Base-by-base conservation (phyloP, 2,329 filamentous ascomycete genomes). In the Aspergillus nomiae region DNA sequence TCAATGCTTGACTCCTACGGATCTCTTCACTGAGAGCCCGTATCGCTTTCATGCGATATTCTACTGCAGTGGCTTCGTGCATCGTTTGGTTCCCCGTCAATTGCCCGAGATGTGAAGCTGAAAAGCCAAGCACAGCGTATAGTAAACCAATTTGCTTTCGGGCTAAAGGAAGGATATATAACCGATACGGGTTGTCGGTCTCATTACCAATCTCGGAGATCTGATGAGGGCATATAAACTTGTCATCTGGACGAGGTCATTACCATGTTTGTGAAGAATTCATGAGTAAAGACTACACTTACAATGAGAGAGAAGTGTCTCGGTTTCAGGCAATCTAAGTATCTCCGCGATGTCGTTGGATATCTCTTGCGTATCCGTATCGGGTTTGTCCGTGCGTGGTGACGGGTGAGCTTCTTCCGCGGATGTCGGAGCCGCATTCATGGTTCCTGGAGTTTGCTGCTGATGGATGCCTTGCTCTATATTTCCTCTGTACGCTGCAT, bases 31-130 rank as follows among this genome's bases (percentile, higher is more conserved):
- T 68, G 24, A 75, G 64, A 2, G 70, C 69, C n/a, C 67, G 67
- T 30, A 75, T 74, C 6, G 73, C 72, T 51, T 68, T 73, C 21
- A 73, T 59, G 24, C 72, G 68, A 38, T 74, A 75, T 26, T 73
- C 69, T 5, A 74, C 68, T 1, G 73, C 71, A 3, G 70, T 62
- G 1, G 67, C 67, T 51, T 73, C 71, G 43, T 70, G 63, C 11
- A 74, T 41, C 9, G 66, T 55, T 38, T 55, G 57, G 24, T 74
- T 62, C 1, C 59, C 63, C 4, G 63, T 69, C 21, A 70, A 30
- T 11, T 68, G 66, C 4, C 73, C 73, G 1, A 74, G 41, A 57
- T 75, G 73, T 16, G 70, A 73, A 26, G 72, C 73, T 2, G 72
- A 69, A 5, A 75, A 61, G 7, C 70, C 73, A 10, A 75, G 66